Base-by-base conservation (phyloP, 2,329 filamentous ascomycete genomes). In the Beauveria australis region DNA sequence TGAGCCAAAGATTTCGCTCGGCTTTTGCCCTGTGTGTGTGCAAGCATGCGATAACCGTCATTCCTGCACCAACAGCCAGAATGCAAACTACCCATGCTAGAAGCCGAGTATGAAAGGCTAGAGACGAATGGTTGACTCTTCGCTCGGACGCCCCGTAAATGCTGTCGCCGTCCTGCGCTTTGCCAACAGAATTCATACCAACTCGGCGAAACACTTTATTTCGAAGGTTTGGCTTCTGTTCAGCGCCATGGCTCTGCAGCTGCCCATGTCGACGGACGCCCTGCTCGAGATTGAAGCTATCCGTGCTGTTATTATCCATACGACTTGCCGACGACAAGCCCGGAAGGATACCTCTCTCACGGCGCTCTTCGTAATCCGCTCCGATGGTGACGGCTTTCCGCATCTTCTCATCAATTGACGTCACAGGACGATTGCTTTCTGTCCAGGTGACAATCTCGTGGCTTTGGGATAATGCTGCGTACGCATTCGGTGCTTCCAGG, bases 1-100 rank as follows among this genome's bases (percentile, higher is more conserved):
- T n/a, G n/a, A n/a, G 22, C 26, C 7, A 28, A 28, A 71, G 63
- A 3, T 64, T 7, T 48, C 19, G 41, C 51, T 60, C 51, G 6
- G 22, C 28, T 37, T 24, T 19, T 2, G 7, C 18, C 22, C 33
- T 7, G 19, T 19, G 8, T 2, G 30, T 5, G 30, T 28, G n/a
- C 19, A 48, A 33, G 5, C 3, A 33, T 33, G 41, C 26, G 12
- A 14, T 26, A 12, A 51, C 37, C 10, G 40, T 47, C 58, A 60
- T 54, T 18, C 2, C 28, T 16, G 9, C 26, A 14, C 51, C 28
- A 49, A 30, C 18, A 46, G 24, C 41, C 14, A 53, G 19, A 19
- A 53, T 22, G 28, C 54, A 40, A 26, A 49, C 3, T 14, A 19
- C 2, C 28, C 30, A 49, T 12, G 22, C 3, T 19, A 28, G 9